Evolutionary conservation across 1,284 basidiomycete genomes (phyloP), one percentile per base, ranked within the genome.

Genomic region (Laetiporus sulphureus): DNA sequence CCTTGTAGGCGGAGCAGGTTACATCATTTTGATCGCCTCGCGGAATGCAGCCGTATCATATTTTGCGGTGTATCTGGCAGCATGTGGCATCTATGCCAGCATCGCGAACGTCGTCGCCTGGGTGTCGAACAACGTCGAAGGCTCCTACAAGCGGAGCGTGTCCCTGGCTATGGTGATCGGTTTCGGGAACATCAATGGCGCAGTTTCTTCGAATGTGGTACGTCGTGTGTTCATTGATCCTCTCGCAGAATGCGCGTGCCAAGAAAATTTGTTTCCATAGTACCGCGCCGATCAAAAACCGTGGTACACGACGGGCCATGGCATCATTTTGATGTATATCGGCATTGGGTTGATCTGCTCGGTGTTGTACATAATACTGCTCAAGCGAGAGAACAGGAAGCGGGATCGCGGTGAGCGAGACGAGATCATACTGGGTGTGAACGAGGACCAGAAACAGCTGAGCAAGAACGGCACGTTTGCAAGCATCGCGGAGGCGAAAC

Each of bases 41-140:
- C 68, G 74, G 36, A 80, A 64, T 48, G 67, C 81, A 0, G 71
- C 74, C 1, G 61, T 87, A 7, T 83, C 80, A 2, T 87, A 87
- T 57, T 72, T 82, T 44, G 81, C 75, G 16, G 75, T 81, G 30
- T 87, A 75, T 58, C 62, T 85, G 47, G 81, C 81, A n/a, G 75
- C 80, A 41, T 75, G 79, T 52, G 83, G 82, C 21, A 84, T 86
- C 45, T 87, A 83, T 56, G 80, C 83, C 4, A 68, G 75, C 36
- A 80, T 86, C 48, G 69, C 83, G 21, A 86, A 85, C 61, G 75
- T 79, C 3, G 71, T 82, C 49, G 79, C 83, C 5, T 84, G 83
- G 78, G 73, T 77, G 24, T 77, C 78, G 22, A 82, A 82, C 52
- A 85, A 83, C 53, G 73, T 83, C 13, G 83, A 87, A 63, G 82